phyloP scores from a whole-genome alignment of 208 protist genomes.

The Plasmodiophora brassicae region DNA sequence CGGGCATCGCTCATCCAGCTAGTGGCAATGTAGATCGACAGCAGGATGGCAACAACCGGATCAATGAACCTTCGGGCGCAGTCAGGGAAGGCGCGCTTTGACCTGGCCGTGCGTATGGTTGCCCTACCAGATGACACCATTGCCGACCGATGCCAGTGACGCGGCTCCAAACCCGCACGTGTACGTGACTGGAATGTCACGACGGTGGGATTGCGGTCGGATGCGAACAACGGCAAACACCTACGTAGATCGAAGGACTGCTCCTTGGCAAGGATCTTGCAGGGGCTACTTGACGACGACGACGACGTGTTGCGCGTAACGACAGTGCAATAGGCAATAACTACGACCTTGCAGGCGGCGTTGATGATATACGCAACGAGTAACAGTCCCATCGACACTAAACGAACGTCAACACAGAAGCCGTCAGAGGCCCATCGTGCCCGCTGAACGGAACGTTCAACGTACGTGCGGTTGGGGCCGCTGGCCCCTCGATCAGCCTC shows the following conservation, averaged over 20 bases:
- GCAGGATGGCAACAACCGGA: not conserved
- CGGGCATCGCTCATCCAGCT: not conserved
- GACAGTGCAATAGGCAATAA: not conserved
- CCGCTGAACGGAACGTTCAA: not conserved
- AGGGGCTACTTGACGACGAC: not conserved
- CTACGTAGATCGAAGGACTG: not conserved
- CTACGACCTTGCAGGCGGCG: not conserved
- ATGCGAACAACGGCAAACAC: not conserved
- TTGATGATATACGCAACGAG: not conserved
- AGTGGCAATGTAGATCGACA: not conserved
- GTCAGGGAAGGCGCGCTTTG: not conserved
- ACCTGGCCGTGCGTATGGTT: not conserved
- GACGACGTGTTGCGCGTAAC: not conserved
- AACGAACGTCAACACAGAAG: not conserved
- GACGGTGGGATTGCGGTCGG: too few relatives aligned
- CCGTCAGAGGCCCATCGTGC: not conserved
- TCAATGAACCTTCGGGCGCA: not conserved
- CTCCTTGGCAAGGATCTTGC: slow-evolving; percentile 3
- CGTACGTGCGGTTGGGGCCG: not conserved
- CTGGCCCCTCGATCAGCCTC: not conserved
- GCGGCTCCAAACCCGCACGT: not conserved
- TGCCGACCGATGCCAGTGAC: not conserved
- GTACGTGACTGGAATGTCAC: not conserved
- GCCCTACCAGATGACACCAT: not conserved
- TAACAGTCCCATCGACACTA: not conserved